Conservation (phyloP, 2,329 filamentous ascomycete species). For the Didymella segeticola region DNA sequence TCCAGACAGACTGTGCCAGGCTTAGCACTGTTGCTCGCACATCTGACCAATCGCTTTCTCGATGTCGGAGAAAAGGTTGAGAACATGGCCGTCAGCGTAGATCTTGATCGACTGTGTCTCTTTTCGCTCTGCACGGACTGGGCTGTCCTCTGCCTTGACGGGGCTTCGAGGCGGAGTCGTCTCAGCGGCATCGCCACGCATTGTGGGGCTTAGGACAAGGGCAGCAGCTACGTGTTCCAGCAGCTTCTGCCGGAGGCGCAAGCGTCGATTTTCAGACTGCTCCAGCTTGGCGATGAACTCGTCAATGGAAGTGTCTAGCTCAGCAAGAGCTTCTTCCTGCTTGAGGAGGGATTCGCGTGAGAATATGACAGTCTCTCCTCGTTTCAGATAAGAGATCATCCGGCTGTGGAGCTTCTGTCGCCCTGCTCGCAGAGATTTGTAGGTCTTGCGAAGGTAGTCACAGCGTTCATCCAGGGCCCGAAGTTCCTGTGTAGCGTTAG, state of each 20-base stretch:
- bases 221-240: slow-evolving; percentile 82
- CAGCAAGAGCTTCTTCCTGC: slow-evolving; percentile 79
- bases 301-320: slow-evolving; percentile 79
- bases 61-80: slow-evolving; percentile 52
- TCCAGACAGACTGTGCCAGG: slow-evolving; percentile 12
- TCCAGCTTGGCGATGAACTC: slow-evolving; percentile 84
- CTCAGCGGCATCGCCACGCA: slow-evolving; percentile 38
- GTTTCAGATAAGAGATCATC: slow-evolving; percentile 78
- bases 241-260: slow-evolving; percentile 77
- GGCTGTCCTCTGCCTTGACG: slow-evolving; percentile 44
- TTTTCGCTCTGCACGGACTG: slow-evolving; percentile 40
- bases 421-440: slow-evolving; percentile 75
- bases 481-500: slow-evolving; percentile 65
- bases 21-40: slow-evolving; percentile 51
- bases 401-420: slow-evolving; percentile 77
- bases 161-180: slow-evolving; percentile 50
- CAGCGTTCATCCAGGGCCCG: slow-evolving; percentile 77
- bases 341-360: slow-evolving; percentile 77
- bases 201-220: slow-evolving; percentile 44
- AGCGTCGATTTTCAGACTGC: slow-evolving; percentile 77
- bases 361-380: slow-evolving; percentile 73
- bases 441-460: slow-evolving; percentile 78
- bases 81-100: slow-evolving; percentile 52
- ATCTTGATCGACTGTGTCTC: slow-evolving; percentile 54
- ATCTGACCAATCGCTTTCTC: slow-evolving; percentile 52